Evolutionary conservation across 257 asterid species (phyloP), one percentile per base, ranked within the genome.

Genomic region (Leonotis leonurus): DNA sequence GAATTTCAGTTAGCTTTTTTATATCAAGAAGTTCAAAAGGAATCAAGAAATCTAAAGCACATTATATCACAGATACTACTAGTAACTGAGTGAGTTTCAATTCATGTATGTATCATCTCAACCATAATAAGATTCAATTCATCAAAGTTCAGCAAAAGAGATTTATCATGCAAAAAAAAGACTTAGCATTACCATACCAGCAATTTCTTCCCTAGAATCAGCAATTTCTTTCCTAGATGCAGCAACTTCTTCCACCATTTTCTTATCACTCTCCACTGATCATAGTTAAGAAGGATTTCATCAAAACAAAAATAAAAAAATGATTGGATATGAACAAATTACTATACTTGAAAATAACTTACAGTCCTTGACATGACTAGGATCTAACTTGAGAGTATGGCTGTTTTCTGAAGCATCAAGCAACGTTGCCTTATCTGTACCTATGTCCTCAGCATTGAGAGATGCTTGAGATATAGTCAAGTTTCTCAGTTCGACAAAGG

Each of bases 111-210:
- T n/a, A n/a, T n/a, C n/a, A n/a, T n/a, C n/a, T n/a, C n/a, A n/a
- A n/a, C n/a, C n/a, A n/a, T n/a, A n/a, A n/a, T n/a, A n/a, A n/a
- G n/a, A n/a, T n/a, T n/a, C n/a, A n/a, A n/a, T n/a, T n/a, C n/a
- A n/a, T n/a, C n/a, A n/a, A n/a, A n/a, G n/a, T n/a, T n/a, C n/a
- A n/a, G n/a, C n/a, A n/a, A n/a, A n/a, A n/a, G n/a, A n/a, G n/a
- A n/a, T n/a, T n/a, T n/a, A n/a, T n/a, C n/a, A n/a, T n/a, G 8
- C 16, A 17, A 13, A 39, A 37, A n/a, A 39, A 30, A 27, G 20
- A n/a, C 45, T 30, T 33, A 60, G 44, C 20, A 44, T 30, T 21
- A 29, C 56, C 55, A 29, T 69, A 85, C 90, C 95, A 16, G 82
- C 46, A 70, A 26, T 57, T 3, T 45, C 46, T 49, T 67, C 59